Evolutionary conservation across 352 stramenopile genomes (phyloP).

Genomic region (Globisporangium ultimum): DNA sequence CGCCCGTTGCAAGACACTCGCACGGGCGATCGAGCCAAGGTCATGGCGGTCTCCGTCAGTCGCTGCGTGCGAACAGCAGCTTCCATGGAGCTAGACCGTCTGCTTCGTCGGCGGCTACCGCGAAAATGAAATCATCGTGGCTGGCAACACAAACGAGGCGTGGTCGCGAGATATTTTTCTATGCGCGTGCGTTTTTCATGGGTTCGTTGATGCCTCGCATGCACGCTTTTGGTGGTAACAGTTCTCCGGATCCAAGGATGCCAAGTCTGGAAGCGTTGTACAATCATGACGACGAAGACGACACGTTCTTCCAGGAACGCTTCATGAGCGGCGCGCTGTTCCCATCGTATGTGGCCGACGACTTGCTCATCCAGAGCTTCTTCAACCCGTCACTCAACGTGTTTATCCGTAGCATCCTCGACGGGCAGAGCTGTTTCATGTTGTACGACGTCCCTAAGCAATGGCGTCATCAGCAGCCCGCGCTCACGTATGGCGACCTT

Average conservation of each 20-base stretch:
- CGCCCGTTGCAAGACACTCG: conserved; percentile 1
- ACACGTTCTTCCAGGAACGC: conserved; percentile 83
- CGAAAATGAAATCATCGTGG: no score
- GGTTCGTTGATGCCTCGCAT: conserved; percentile 58
- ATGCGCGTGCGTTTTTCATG: conserved; percentile 43
- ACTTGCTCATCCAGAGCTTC: conserved; percentile 85
- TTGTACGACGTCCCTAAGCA: conserved; percentile 69
- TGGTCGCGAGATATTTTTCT: no score
- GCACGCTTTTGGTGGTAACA: conserved; percentile 19
- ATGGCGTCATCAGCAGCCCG: conserved; percentile 27
- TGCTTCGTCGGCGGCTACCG: no score
- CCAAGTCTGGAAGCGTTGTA: conserved; percentile 3
- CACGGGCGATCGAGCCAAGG: background rate
- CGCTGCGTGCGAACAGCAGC: no score
- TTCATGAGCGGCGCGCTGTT: conserved; percentile 85
- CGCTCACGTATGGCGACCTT: conserved; percentile 62
- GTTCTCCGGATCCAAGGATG: no score
- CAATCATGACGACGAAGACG: conserved; percentile 39
- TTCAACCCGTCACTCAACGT: conserved; percentile 85
- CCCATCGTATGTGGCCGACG: conserved; percentile 73
- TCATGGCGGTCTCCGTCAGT: background rate
- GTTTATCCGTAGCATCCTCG: conserved; percentile 80
- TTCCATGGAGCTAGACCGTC: no score
- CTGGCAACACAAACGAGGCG: no score
- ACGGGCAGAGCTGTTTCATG: conserved; percentile 85